Evolutionary conservation across 1,284 basidiomycete species (phyloP).

Genomic region (Cystobasidium slooffiae): DNA sequence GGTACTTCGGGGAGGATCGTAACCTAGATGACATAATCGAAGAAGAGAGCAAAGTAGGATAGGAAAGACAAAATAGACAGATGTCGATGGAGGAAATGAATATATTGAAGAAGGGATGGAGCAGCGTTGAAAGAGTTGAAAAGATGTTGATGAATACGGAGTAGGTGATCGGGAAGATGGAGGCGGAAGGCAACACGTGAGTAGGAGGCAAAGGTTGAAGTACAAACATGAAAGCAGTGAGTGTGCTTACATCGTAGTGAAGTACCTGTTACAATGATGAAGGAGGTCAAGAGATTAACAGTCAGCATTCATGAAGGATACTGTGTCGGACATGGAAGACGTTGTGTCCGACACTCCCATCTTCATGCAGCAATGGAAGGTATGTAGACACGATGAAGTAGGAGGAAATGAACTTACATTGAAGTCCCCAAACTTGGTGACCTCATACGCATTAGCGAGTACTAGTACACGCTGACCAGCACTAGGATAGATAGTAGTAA

Average conservation of each 20-base stretch:
- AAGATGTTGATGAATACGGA: not conserved
- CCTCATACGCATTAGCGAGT: slow-evolving; percentile 11
- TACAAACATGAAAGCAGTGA: not conserved
- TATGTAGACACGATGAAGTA: not conserved
- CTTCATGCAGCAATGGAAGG: not conserved
- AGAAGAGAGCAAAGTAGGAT: not conserved
- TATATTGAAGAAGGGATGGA: not conserved
- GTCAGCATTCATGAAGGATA: not conserved
- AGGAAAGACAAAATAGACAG: not conserved
- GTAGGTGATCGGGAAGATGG: not conserved
- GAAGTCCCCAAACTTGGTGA: not conserved
- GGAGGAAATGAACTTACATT: not conserved
- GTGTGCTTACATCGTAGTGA: slow-evolving; percentile 39
- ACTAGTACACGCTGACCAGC: slow-evolving; percentile 7
- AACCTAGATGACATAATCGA: slow-evolving; percentile 2
- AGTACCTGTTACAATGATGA: slow-evolving; percentile 15
- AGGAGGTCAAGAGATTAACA: not conserved
- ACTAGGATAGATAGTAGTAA: not conserved
- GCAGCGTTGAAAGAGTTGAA: too few species aligned
- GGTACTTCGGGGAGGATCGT: slow-evolving; percentile 31
- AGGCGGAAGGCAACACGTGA: too few species aligned
- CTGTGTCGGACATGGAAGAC: not conserved
- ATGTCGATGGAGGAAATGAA: not conserved
- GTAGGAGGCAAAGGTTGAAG: not conserved
- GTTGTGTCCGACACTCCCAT: not conserved